Evolutionary conservation across 441 rosid genomes (phyloP).

Genomic region (Populus hybrid): DNA sequence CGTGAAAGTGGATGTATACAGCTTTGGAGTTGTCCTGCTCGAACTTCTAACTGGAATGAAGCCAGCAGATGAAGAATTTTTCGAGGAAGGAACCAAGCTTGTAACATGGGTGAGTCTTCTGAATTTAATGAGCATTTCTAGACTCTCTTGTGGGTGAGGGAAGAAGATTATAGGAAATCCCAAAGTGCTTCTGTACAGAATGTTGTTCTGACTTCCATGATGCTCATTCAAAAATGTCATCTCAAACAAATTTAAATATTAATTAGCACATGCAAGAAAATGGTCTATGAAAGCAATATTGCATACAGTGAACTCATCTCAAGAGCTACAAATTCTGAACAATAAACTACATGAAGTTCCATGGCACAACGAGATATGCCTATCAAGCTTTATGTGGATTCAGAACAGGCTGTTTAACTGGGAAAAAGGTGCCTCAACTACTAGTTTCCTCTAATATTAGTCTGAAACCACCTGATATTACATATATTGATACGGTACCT

Average conservation of each 20-base stretch:
- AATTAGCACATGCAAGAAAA: background rate
- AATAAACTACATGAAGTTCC: too few relatives aligned
- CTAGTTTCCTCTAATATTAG: background rate
- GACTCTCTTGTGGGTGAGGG: background rate
- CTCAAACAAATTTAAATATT: background rate
- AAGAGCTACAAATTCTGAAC: background rate
- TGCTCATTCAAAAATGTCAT: background rate
- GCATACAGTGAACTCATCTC: background rate
- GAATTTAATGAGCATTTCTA: background rate
- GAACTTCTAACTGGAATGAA: conserved; percentile 80
- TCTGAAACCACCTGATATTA: background rate
- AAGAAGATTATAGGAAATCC: background rate
- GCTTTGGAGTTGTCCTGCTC: conserved; percentile 76
- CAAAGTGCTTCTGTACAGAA: background rate
- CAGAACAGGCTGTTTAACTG: background rate
- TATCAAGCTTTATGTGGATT: background rate
- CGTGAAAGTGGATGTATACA: conserved; percentile 84
- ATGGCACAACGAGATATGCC: background rate
- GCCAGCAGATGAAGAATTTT: conserved; percentile 68
- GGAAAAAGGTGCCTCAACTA: background rate
- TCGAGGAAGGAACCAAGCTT: conserved; percentile 87
- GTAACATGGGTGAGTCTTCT: conserved; percentile 68
- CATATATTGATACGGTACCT: background rate
- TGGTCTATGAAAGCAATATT: background rate
- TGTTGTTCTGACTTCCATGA: background rate